A percentile compares a stretch with the other conserved stretches of the same genome.
Conservation (phyloP, 164 flowering plant genomes). For the Litsea cubeba region DNA sequence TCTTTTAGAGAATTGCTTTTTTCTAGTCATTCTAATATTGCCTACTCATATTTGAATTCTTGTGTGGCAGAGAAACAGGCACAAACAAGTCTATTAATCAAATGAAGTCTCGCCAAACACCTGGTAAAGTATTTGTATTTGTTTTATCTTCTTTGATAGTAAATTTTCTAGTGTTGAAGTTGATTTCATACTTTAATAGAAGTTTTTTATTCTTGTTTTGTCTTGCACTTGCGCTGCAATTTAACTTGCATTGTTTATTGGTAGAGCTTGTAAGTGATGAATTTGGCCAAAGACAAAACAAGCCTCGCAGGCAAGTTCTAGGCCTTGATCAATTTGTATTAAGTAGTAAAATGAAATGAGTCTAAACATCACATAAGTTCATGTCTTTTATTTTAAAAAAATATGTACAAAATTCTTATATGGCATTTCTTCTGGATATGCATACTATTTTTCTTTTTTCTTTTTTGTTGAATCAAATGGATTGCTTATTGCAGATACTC, state of each 20-base stretch:
- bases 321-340: constrained; percentile 4
- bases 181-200: background rate
- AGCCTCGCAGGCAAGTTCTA: constrained; percentile 78
- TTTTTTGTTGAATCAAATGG: background rate
- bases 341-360: background rate
- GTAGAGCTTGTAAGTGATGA: constrained; percentile 72
- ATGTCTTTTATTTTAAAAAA: no score
- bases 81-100: constrained; percentile 42
- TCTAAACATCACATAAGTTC: background rate
- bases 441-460: background rate
- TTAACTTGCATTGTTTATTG: background rate
- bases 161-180: background rate
- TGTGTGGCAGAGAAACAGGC: constrained; percentile 57
- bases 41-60: constrained; percentile 6
- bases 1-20: background rate
- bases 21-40: background rate
- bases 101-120: constrained; percentile 52
- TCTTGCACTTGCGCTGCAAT: background rate
- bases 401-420: background rate
- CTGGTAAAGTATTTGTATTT: constrained; percentile 43
- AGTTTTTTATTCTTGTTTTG: background rate
- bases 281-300: constrained; percentile 78
- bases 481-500: constrained; percentile 61
- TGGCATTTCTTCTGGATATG: background rate
- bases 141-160: background rate